Percentiles rank a stretch among this genome's conserved stretches.
These are phyloP conservation scores for Amanita rimosa DNA, from an alignment of 768 basidiomycete genomes.

Conservation along the genomic window DNA sequence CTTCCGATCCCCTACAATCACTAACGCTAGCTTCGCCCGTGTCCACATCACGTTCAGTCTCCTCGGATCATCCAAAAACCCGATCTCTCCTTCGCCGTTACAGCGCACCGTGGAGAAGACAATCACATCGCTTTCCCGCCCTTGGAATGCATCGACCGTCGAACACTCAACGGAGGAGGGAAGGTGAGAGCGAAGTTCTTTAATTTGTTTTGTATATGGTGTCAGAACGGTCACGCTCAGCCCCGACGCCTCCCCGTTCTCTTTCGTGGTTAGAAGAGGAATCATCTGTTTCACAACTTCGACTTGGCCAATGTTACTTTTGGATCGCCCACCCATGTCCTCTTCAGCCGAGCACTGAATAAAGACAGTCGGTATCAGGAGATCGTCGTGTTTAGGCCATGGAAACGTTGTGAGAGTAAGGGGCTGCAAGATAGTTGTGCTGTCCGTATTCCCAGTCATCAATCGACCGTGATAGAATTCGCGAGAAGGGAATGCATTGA, in stretches of 20 bases:
- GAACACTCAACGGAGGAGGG: constrained; percentile 26
- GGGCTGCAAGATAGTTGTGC: constrained; percentile 23
- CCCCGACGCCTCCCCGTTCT: constrained; percentile 8
- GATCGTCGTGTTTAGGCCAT: constrained; percentile 35
- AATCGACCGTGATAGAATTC: constrained; percentile 53
- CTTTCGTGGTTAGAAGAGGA: constrained; percentile 24
- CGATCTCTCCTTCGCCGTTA: constrained; percentile 48
- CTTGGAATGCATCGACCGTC: constrained; percentile 58
- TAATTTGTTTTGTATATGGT: constrained; percentile 49
- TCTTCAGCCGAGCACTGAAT: constrained; percentile 47
- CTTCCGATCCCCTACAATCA: constrained; percentile 2
- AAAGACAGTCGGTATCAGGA: constrained; percentile 42
- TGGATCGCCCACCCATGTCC: constrained; percentile 44
- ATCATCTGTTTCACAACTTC: constrained; percentile 38
- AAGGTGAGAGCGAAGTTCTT: constrained; percentile 29
- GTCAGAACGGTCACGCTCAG: constrained; percentile 40
- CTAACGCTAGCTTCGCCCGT: constrained; percentile 33
- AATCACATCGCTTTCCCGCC: constrained; percentile 55
- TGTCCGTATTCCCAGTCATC: constrained; percentile 28
- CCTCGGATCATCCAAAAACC: constrained; percentile 51
- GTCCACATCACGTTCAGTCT: constrained; percentile 67
- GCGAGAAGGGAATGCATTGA: constrained; percentile 49
- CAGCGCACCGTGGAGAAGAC: constrained; percentile 21
- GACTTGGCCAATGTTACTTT: constrained; percentile 50
- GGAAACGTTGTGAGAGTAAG: constrained; percentile 36